A percentile compares a stretch with the other conserved stretches of the same genome.
These are phyloP conservation scores for Furcasterigmium sp. DNA, from an alignment of 2,329 filamentous ascomycete genomes.

Conservation along the genomic window DNA sequence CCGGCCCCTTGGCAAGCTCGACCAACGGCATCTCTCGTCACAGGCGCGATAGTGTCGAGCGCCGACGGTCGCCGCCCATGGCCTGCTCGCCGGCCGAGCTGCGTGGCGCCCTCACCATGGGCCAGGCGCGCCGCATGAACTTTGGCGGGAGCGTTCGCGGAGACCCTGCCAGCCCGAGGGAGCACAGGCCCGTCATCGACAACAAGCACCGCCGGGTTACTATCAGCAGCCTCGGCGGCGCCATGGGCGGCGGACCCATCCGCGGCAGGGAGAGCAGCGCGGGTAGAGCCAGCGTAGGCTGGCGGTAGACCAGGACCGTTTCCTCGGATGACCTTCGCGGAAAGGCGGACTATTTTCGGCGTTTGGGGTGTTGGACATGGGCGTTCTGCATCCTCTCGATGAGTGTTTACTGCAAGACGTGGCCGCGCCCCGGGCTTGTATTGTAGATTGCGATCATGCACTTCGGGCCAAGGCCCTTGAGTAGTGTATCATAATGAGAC, in stretches of 20 bases:
- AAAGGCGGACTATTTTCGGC: too few relatives aligned
- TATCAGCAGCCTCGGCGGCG: constrained; percentile 10
- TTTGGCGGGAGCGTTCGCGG: constrained; percentile 33
- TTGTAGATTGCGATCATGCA: too few relatives aligned
- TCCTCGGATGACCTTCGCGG: too few relatives aligned
- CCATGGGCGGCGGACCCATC: constrained; percentile 2
- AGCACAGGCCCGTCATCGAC: constrained; percentile 9
- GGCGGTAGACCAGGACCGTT: constrained; percentile 30
- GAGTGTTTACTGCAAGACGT: not conserved
- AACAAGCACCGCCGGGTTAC: constrained; percentile 13
- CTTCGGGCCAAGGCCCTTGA: too few relatives aligned
- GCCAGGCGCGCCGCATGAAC: constrained; percentile 55
- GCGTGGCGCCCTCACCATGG: constrained; percentile 38
- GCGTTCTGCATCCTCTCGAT: not conserved
- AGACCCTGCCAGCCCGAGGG: constrained; percentile 4
- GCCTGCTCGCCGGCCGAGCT: constrained; percentile 42
- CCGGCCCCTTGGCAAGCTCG: constrained; percentile 39
- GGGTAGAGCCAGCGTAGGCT: constrained; percentile 20
- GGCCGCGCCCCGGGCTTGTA: too few relatives aligned
- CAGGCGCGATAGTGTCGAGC: constrained; percentile 44
- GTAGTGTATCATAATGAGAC: too few relatives aligned
- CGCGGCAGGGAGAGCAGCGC: constrained; percentile 11
- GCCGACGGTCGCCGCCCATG: constrained; percentile 48
- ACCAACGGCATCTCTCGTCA: constrained; percentile 53
- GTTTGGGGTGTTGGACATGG: not conserved